These are phyloP conservation scores for Phragmites australis DNA, from an alignment of 176 grass and related monocot species.

Conservation along the genomic window DNA sequence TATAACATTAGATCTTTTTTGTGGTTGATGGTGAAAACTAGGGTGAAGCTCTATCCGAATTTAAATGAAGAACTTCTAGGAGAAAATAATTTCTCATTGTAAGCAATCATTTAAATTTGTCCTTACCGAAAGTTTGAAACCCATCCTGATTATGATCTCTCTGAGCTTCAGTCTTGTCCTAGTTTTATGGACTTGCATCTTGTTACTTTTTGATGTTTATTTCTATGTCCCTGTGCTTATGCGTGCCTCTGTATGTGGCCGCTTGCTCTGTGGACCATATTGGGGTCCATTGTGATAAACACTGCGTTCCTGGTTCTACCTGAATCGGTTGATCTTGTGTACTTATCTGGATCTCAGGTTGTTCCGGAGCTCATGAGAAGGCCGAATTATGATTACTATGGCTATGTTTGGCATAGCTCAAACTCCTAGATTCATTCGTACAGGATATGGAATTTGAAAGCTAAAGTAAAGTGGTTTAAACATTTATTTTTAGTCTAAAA, in stretches of 20 bases:
- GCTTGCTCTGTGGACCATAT: background rate
- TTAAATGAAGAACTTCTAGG: background rate
- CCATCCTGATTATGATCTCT: background rate
- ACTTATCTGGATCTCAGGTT: background rate
- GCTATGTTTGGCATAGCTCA: too few species aligned
- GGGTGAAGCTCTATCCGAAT: background rate
- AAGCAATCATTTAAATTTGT: background rate
- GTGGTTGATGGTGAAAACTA: background rate
- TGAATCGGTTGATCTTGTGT: background rate
- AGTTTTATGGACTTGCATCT: conserved; percentile 3
- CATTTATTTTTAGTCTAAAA: too few species aligned
- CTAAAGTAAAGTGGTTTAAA: too few species aligned
- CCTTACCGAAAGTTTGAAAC: background rate
- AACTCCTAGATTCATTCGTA: too few species aligned
- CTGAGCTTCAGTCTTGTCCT: background rate
- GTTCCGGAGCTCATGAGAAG: background rate
- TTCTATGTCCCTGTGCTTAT: background rate
- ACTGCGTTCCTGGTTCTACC: too few species aligned
- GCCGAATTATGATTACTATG: background rate
- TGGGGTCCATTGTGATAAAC: background rate
- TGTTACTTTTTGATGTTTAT: background rate
- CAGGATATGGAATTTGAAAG: too few species aligned
- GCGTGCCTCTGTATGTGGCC: background rate
- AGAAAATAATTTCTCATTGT: background rate
- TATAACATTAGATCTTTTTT: too few species aligned